Percentiles rank a stretch among this genome's conserved stretches.
These are phyloP conservation scores for Triticum urartu DNA, from an alignment of 176 grass and related monocot species.

Conservation along the genomic window DNA sequence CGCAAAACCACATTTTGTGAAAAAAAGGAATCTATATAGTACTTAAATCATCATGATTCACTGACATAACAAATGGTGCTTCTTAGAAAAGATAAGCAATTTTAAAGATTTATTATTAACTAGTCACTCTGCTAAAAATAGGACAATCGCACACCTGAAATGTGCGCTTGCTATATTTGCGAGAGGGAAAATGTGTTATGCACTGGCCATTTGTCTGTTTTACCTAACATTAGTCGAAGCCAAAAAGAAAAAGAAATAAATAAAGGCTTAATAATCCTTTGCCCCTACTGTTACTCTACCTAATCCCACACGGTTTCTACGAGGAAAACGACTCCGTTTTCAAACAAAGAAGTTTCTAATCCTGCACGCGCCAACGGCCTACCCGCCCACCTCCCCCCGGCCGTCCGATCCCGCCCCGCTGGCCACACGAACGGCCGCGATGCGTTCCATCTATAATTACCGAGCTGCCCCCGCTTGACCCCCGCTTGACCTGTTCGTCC, in stretches of 20 bases:
- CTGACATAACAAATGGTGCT: background rate
- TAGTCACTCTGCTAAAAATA: background rate
- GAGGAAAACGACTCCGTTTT: background rate
- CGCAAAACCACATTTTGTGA: too few species aligned
- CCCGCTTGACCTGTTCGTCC: background rate
- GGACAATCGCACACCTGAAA: background rate
- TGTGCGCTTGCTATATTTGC: background rate
- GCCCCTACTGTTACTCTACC: background rate
- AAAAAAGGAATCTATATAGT: background rate
- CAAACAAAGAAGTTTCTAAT: background rate
- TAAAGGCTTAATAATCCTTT: background rate
- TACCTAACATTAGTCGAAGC: background rate
- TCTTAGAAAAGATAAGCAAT: background rate
- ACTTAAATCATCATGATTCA: background rate
- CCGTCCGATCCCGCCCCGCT: background rate
- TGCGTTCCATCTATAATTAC: background rate
- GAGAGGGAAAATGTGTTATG: background rate
- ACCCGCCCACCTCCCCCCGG: background rate
- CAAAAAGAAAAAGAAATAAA: too few species aligned
- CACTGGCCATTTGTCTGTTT: background rate
- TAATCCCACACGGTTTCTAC: slow-evolving; percentile 1
- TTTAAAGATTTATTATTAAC: background rate
- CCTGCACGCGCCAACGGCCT: background rate
- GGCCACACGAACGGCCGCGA: background rate
- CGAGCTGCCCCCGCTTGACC: background rate